Base-by-base conservation (phyloP, 805 yeast genomes). In the Candida awuae region DNA sequence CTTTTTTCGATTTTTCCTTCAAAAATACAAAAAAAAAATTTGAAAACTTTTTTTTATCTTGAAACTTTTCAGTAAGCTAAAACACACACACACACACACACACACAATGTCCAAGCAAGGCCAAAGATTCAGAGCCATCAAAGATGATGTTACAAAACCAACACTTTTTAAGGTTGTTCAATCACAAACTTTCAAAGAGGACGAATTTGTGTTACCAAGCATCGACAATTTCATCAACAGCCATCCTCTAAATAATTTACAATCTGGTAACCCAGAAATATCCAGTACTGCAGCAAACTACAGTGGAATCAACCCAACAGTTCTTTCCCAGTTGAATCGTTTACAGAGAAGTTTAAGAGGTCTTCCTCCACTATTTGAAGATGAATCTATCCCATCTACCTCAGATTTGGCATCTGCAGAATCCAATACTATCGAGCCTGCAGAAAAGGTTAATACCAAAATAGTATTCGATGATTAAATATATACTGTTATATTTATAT, bases 341-440 rank as follows among this genome's bases (percentile, higher is more conserved):
- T 47, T 61, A 23, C 65, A 61, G 41, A 53, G 67, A 49, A 65
- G 59, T 29, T 45, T 62, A 14, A 49, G 64, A 39, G 67, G 67
- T 3, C 38, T 62, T 25, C 64, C 65, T 7, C 67, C 67, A 4
- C 45, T 62, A 12, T 43, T 61, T 31, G 41, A 53, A 14, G 63
- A 55, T 17, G 50, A 48, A 8, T 35, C 43, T 23, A 17, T 28
- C 19, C n/a, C 22, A 13, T 17, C 29, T 16, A 9, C 31, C 14
- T 8, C 27, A 25, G n/a, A 25, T 17, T 9, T n/a, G 12, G 6
- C 13, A 25, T 14, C 28, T 7, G 10, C 20, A 14, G 29, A 36
- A 16, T 10, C 26, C 14, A 20, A 35, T 14, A 32, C 27, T 3
- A 29, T 29, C 12, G 34, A 39, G n/a, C 13, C 28, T 12, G 28